Base-by-base conservation (phyloP, 208 protist genomes). In the Trypanosoma avium region DNA sequence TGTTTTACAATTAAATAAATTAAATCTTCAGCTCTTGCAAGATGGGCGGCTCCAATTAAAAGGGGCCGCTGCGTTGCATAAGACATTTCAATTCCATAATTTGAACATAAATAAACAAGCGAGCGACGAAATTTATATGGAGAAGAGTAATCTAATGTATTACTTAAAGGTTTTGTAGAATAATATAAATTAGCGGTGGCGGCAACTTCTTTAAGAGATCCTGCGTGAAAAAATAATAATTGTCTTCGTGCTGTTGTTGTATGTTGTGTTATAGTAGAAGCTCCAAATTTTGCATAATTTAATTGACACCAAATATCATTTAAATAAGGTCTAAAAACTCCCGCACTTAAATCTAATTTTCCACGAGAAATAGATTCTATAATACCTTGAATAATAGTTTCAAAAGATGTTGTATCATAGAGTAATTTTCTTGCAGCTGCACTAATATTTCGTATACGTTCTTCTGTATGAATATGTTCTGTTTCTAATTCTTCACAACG, bases 261-360 rank as follows among this genome's bases (percentile, higher is more conserved):
- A 78, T 90, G 90, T 55, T 93, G 86, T 32, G 87, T 84, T 3
- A 92, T 62, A 6, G 77, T 79, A 13, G 82, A 66, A 27, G 75
- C 77, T 15, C 86, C 90, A 56, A 88, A 95, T 75, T 95, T 95
- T 55, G 75, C 80, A 68, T 90, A 95, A 62, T 95, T 24, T 50
- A 83, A 55, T 45, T 88, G 84, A 50, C 81, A 90, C 83, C 81
- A 93, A 17, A 89, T 68, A 9, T 67, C 65, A 61, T 92, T 93
- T 35, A 75, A 70, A 73, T 79, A 61, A 4, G 86, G 86, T 36
- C 64, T 70, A 55, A 93, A 74, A 27, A 82, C 68, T 17, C 70
- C 78, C 21, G 86, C 80, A 0, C 75, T 61, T 3, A 93, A 64
- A 60, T 93, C 86, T 1, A 93, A 62, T 46, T 67, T 67, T 17